Evolutionary conservation across 441 rosid genomes (phyloP), one percentile per base, ranked within the genome.

Genomic region (Populus trichocarpa): DNA sequence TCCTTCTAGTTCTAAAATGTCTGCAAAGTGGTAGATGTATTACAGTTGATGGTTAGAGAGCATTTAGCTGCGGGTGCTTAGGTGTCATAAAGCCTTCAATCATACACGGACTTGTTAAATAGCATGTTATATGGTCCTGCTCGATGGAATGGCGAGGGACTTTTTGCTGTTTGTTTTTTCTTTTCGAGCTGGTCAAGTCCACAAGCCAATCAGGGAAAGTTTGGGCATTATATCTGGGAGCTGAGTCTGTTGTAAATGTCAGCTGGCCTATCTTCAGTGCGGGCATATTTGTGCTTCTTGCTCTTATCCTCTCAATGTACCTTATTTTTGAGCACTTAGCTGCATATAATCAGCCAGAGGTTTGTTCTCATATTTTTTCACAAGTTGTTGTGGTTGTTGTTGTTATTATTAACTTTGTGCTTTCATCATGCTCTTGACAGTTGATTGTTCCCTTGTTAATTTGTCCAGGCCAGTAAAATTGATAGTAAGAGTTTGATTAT

Each of bases 271-370:
- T 92, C 81, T 88, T 91, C 77, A 95, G 89, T 87, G 97, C 99
- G 22, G 86, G 98, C 84, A 82, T 95, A 74, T 95, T 93, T 66
- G 97, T 93, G 10, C 77, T 89, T 66, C 88, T 89, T 77, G 98
- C 98, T 50, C 87, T 95, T 77, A 79, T 89, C 74, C 92, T 95
- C 81, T 89, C 98, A 72, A 90, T 89, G 89, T 93, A 90, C 85
- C 97, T 96, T 46, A 90, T 90, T 82, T 87, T 93, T 38, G 95
- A 96, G 88, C 99, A 96, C 81, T 79, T 96, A 73, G 95, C 97
- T 78, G 83, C 95, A 77, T 96, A 96, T 83, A 91, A 93, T 84
- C 96, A 92, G 84, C 99, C 99, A 13, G 97, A 96, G 97, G 99
- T 96, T 83, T 79, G 83, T 82, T 76, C 71, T 50, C 67, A 25